Evolutionary conservation across 2,329 filamentous ascomycete species (phyloP).

Genomic region (Leptographium procerum): DNA sequence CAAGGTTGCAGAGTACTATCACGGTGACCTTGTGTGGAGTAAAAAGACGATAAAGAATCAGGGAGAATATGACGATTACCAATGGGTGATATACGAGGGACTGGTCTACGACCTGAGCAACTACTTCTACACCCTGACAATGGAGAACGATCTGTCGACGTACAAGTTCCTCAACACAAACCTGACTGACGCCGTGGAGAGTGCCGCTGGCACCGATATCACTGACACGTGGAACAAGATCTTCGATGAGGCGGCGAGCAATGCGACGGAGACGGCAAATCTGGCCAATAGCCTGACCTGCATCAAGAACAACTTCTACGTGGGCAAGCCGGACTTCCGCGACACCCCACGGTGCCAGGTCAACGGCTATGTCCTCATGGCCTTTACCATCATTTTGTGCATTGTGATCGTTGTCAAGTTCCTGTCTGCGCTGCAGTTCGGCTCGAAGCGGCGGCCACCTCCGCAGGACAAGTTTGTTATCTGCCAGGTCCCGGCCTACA

Average conservation of each 20-base stretch:
- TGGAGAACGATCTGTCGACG: conserved; percentile 37
- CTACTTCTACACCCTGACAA: conserved; percentile 69
- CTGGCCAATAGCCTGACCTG: conserved; percentile 64
- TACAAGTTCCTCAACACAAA: conserved; percentile 65
- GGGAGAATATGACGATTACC: conserved; percentile 54
- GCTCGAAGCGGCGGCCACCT: conserved; percentile 76
- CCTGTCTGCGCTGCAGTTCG: conserved; percentile 82
- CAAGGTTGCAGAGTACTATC: conserved; percentile 73
- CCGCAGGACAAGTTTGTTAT: conserved; percentile 99
- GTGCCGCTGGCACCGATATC: conserved; percentile 72
- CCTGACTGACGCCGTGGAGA: conserved; percentile 56
- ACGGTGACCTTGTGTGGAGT: conserved; percentile 72
- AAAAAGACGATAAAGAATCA: conserved; percentile 46
- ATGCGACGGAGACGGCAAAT: conserved; percentile 35
- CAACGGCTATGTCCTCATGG: conserved; percentile 83
- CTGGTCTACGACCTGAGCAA: conserved; percentile 82
- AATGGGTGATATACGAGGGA: conserved; percentile 70
- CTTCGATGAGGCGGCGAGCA: conserved; percentile 40
- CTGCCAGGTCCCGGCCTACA: conserved; percentile 95
- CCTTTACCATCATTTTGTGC: conserved; percentile 76
- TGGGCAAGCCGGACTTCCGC: conserved; percentile 78
- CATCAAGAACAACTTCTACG: conserved; percentile 71
- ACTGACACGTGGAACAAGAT: conserved; percentile 50
- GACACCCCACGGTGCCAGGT: conserved; percentile 63
- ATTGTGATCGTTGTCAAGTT: conserved; percentile 79